Base-by-base conservation (phyloP, 257 asterid species). In the Asclepias syriaca region DNA sequence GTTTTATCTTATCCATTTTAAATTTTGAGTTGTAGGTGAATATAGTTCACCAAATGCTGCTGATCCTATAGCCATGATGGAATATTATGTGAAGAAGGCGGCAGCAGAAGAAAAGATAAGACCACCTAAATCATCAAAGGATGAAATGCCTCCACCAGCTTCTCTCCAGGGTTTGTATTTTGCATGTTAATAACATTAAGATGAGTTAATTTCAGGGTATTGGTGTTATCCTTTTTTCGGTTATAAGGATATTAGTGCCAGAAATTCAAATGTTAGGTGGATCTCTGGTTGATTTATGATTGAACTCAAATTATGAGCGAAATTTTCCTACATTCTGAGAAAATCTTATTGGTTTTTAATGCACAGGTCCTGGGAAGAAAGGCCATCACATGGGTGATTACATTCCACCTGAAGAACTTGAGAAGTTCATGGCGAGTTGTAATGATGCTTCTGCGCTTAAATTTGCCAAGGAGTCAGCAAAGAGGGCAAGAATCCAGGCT, bases 331-430 rank as follows among this genome's bases (percentile, higher is more conserved):
- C 39, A 0, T 8, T 5, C 45, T 34, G 6, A 37, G 22, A 1
- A 40, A 13, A 39, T 16, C 43, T 73, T 19, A 57, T 84, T 49
- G 66, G 64, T 57, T 49, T 46, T 3, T 39, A 21, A 18, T 50
- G 56, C 67, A 34, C 88, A 87, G 92, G 75, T 76, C 75, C 87
- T 40, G 73, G 78, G 37, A 86, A 89, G 82, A 93, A 85, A 79
- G 97, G 98, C 57, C 97, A 93, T 79, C 98, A 93, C 79, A 93
- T 93, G 98, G 98, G 98, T 43, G 98, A 93, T 74, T 93, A 87
- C 79, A 93, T 93, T 78, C 98, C 98, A 39, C 90, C 67, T 1
- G 98, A 93, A 73, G 97, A 90, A 85, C 97, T 90, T 32, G 97
- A 87, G 76, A 93, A 88, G 84, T 93, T 93, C 81, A 46, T 93